phyloP scores from a whole-genome alignment of 495 filamentous ascomycete genomes.

The Podospora didyma region DNA sequence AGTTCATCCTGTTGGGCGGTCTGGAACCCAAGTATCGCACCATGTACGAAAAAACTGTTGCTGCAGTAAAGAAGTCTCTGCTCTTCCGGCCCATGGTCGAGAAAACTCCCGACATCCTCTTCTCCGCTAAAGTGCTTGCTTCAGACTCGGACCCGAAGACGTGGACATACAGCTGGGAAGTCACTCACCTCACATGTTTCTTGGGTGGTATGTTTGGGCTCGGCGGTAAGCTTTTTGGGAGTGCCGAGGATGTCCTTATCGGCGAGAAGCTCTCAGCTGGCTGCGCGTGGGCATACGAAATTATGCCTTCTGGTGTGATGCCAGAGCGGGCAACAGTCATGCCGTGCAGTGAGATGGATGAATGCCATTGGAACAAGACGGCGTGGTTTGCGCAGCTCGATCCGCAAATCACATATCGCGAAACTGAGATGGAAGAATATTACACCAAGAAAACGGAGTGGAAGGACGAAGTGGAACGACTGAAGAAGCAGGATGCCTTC shows the following conservation, averaged over 20 bases:
- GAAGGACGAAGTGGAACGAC: slow-evolving; percentile 22
- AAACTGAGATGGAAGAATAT: slow-evolving; percentile 38
- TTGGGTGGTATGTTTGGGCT: slow-evolving; percentile 91
- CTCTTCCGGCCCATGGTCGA: slow-evolving; percentile 83
- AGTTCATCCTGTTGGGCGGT: slow-evolving; percentile 76
- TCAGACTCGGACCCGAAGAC: slow-evolving; percentile 34
- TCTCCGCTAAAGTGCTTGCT: slow-evolving; percentile 53
- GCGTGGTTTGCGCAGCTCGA: slow-evolving; percentile 57
- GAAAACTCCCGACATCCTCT: slow-evolving; percentile 70
- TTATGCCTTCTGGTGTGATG: slow-evolving; percentile 82
- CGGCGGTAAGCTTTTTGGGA: slow-evolving; percentile 78
- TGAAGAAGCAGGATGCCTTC: slow-evolving; percentile 14
- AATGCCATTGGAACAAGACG: slow-evolving; percentile 77
- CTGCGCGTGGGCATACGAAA: slow-evolving; percentile 90
- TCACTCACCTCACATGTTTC: slow-evolving; percentile 83
- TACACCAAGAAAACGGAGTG: slow-evolving; percentile 28
- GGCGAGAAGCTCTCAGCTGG: slow-evolving; percentile 83
- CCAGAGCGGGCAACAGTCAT: slow-evolving; percentile 68
- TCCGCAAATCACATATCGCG: slow-evolving; percentile 34
- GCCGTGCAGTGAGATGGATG: slow-evolving; percentile 59
- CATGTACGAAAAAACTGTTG: slow-evolving; percentile 73
- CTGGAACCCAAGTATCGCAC: slow-evolving; percentile 71
- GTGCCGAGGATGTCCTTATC: slow-evolving; percentile 75
- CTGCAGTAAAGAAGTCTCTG: slow-evolving; percentile 68
- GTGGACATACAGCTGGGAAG: slow-evolving; percentile 51